Percentiles rank a stretch among this genome's conserved stretches.
phyloP scores from a whole-genome alignment of 2,329 filamentous ascomycete species.

The Scleromitrula shiraiana region DNA sequence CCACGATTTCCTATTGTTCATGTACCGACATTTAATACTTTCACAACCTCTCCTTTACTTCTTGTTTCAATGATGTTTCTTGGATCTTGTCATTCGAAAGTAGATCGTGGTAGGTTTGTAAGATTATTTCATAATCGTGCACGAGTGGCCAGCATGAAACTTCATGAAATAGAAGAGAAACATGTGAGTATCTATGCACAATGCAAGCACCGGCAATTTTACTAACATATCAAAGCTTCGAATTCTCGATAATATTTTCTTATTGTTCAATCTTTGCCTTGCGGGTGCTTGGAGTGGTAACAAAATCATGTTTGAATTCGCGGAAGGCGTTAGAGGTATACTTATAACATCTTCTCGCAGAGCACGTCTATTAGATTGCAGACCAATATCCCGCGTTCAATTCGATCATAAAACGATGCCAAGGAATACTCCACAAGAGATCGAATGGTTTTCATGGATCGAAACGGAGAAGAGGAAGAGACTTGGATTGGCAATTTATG shows the following conservation, averaged over 20 bases:
- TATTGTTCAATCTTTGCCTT: constrained; percentile 24
- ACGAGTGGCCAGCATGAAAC: constrained; percentile 16
- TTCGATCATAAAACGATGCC: constrained; percentile 14
- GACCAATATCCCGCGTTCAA: constrained; percentile 16
- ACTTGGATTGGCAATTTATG: constrained; percentile 25
- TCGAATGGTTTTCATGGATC: constrained; percentile 25
- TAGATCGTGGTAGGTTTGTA: constrained; percentile 23
- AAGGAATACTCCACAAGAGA: constrained; percentile 13
- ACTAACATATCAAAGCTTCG: constrained; percentile 19
- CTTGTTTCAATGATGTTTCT: constrained; percentile 27
- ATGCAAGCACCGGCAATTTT: too few relatives aligned
- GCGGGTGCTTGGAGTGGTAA: constrained; percentile 26
- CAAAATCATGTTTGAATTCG: constrained; percentile 26
- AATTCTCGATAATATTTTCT: constrained; percentile 23
- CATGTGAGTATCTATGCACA: constrained; percentile 14
- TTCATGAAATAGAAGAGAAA: constrained; percentile 22
- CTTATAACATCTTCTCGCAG: constrained; percentile 23
- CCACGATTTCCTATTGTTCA: constrained; percentile 24
- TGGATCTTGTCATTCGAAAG: constrained; percentile 23
- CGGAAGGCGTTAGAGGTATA: constrained; percentile 23
- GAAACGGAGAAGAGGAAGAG: constrained; percentile 26
- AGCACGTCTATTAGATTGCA: constrained; percentile 23
- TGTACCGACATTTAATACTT: constrained; percentile 25
- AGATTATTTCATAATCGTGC: constrained; percentile 24
- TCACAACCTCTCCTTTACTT: constrained; percentile 19